Conservation (phyloP, 495 filamentous ascomycete species). For the Penicillium cinerascens region DNA sequence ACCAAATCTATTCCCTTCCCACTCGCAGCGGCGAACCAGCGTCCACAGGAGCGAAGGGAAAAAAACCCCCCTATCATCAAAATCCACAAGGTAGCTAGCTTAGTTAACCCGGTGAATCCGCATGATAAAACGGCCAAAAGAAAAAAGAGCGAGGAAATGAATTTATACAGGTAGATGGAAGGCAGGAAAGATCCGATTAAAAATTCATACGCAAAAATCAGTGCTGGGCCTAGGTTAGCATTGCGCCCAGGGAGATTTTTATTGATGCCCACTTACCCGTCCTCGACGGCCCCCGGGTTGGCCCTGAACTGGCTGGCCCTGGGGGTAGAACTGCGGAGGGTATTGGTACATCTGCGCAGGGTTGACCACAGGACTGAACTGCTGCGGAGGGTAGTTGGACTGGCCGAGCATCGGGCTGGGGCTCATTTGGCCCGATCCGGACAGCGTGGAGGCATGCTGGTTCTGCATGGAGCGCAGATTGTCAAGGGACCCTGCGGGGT, state of each 20-base stretch:
- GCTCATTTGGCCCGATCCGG: constrained; percentile 37
- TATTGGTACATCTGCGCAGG: constrained; percentile 52
- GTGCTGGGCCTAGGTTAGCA: constrained; percentile 21
- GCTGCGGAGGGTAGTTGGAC: constrained; percentile 41
- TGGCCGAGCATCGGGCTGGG: constrained; percentile 43
- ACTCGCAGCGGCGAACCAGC: constrained; percentile 44
- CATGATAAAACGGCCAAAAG: constrained; percentile 22
- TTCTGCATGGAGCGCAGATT: constrained; percentile 39
- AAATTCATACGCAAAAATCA: constrained; percentile 29
- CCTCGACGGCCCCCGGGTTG: constrained; percentile 50
- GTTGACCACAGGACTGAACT: constrained; percentile 46
- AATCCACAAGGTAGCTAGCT: constrained; percentile 36
- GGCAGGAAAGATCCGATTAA: constrained; percentile 33
- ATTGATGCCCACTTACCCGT: constrained; percentile 36
- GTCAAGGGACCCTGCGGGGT: constrained; percentile 39
- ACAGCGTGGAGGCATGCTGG: constrained; percentile 33
- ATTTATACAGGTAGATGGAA: constrained; percentile 47
- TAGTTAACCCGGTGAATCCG: constrained; percentile 27
- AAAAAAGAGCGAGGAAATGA: constrained; percentile 14
- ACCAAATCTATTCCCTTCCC: constrained; percentile 9
- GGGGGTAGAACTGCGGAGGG: constrained; percentile 48
- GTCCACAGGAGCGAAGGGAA: constrained; percentile 35
- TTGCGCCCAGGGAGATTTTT: neutral
- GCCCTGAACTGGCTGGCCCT: constrained; percentile 43
- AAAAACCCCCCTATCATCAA: neutral